Conservation (phyloP, 202 grass and related monocot species). For the Panicum hallii region DNA sequence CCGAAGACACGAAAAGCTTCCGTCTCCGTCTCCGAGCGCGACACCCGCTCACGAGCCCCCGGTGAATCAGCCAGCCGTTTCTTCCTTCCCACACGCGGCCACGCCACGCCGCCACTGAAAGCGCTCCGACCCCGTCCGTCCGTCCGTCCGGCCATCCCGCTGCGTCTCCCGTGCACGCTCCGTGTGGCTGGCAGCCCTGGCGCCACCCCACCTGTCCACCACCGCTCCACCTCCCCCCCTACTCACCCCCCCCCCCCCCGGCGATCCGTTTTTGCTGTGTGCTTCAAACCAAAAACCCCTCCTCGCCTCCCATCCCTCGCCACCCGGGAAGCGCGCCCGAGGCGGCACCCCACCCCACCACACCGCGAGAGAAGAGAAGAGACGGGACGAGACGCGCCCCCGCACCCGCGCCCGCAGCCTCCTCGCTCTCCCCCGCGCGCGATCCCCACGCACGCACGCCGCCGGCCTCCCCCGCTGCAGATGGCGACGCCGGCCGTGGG, state of each 20-base stretch:
- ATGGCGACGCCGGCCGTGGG: conserved; percentile 45
- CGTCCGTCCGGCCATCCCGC: neutral
- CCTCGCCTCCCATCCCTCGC: conserved; percentile 33
- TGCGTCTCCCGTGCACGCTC: conserved; percentile 10
- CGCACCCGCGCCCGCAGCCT: neutral
- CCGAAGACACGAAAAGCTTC: neutral
- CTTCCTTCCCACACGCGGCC: neutral
- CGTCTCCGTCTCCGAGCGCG: neutral
- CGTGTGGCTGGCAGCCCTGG: conserved; percentile 21
- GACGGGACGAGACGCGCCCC: neutral
- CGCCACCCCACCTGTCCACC: conserved; percentile 3
- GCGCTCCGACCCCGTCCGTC: conserved; percentile 29
- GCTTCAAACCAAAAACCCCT: conserved; percentile 21
- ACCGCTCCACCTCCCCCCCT: neutral
- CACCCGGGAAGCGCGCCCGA: conserved; percentile 37
- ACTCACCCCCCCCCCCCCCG: neutral
- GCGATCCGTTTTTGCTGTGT: conserved; percentile 45
- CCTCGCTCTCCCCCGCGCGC: neutral
- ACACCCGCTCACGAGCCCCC: conserved; percentile 11
- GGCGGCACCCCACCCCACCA: neutral
- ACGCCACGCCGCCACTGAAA: neutral
- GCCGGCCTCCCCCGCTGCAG: neutral
- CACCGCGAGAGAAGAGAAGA: neutral
- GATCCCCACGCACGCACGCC: neutral
- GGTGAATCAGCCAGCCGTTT: conserved; percentile 6